Evolutionary conservation across 495 filamentous ascomycete species (phyloP), one percentile per base, ranked within the genome.

Genomic region (Cercophora newfieldiana): DNA sequence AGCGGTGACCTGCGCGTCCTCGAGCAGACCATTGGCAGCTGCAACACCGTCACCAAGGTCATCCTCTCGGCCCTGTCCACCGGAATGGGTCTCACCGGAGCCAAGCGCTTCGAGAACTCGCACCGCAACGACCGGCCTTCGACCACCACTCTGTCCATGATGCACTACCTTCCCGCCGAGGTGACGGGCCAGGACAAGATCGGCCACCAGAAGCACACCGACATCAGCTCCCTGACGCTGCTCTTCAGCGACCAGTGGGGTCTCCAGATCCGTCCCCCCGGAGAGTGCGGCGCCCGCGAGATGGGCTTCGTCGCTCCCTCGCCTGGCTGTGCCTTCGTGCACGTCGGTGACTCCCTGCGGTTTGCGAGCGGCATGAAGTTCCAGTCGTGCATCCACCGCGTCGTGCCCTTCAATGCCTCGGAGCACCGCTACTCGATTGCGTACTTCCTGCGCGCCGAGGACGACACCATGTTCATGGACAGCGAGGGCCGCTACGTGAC

Each of bases 351-450:
- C 74, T 83, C 82, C 19, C 75, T 88, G 67, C 81, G 82, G 37
- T 85, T 84, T 68, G 76, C 81, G 6, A 78, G 74, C 54, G 80
- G 79, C 44, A 77, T 81, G 71, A 80, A 75, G 49, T 75, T 87
- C 67, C 80, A 80, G 67, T 84, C 81, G 25, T 82, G 78, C 72
- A 80, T 86, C 70, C 85, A 87, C 76, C 78, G 83, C 51, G 84
- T 87, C 14, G 81, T 86, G 29, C 85, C 85, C 14, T 74, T 78
- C 62, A 66, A 83, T 74, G 73, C 73, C 37, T 65, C 66, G 63
- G 78, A 83, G 78, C 79, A 84, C 74, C 81, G 84, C 61, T 85
- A 85, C 78, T 81, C 78, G n/a, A 81, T 85, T 71, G 83, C 84
- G 16, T 87, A 87, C 72, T 86, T 87, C 78, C 77, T 86, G 57